These are phyloP conservation scores for Euphrasia arctica DNA, from an alignment of 305 asterid genomes.

Conservation along the genomic window DNA sequence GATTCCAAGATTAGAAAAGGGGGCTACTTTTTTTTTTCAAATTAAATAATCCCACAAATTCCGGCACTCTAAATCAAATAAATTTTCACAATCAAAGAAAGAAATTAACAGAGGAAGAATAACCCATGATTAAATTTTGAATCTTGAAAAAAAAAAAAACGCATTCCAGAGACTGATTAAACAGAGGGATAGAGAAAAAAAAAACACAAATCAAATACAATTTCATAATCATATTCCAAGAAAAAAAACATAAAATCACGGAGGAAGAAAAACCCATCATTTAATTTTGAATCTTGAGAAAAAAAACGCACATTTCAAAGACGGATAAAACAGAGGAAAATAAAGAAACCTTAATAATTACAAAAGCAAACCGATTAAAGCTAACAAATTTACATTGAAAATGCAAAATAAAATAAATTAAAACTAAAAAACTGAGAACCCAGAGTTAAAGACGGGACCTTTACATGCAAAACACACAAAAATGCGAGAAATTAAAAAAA, in stretches of 20 bases:
- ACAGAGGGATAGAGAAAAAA: not conserved
- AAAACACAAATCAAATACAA: too few relatives aligned
- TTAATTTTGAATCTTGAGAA: not conserved
- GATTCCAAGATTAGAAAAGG: not conserved
- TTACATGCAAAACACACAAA: not conserved
- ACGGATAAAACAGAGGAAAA: not conserved
- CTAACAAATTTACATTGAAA: not conserved
- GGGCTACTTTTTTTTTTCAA: not conserved
- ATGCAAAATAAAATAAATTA: conserved; percentile 8
- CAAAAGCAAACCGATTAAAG: not conserved
- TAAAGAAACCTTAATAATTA: not conserved
- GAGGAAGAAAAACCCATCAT: too few relatives aligned
- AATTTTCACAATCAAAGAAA: too few relatives aligned
- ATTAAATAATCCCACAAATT: not conserved
- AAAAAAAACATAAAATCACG: too few relatives aligned
- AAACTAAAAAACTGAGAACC: not conserved
- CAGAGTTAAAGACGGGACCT: not conserved
- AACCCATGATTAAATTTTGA: not conserved
- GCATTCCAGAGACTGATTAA: not conserved
- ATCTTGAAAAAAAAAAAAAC: not conserved
- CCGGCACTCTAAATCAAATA: not conserved
- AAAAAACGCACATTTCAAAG: not conserved
- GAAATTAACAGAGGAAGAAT: too few relatives aligned
- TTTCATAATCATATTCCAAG: too few relatives aligned
- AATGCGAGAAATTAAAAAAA: not conserved